Evolutionary conservation across 228 moss, liverwort and hornwort species (phyloP).

Genomic region (Sphagnum magellanicum): DNA sequence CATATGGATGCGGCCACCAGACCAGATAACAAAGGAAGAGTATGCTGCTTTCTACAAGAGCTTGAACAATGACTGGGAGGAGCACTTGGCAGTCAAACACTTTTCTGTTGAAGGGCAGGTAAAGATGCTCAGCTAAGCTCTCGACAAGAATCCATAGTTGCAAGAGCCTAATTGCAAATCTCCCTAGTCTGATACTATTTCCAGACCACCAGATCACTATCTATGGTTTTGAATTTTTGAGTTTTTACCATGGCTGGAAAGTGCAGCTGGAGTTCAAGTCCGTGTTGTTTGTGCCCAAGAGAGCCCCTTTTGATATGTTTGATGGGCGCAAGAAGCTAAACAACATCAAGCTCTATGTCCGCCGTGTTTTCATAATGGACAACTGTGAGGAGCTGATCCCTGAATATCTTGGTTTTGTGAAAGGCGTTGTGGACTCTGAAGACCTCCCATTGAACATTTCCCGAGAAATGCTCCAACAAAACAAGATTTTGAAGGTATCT

Average conservation of each 20-base stretch:
- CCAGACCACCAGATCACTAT: background rate
- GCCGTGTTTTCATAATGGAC: slow-evolving; percentile 61
- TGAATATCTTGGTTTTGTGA: slow-evolving; percentile 47
- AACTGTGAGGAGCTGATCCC: slow-evolving; percentile 55
- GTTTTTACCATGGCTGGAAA: background rate
- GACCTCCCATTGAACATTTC: slow-evolving; percentile 53
- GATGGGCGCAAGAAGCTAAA: slow-evolving; percentile 74
- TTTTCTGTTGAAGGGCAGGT: slow-evolving; percentile 80
- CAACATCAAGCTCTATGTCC: slow-evolving; percentile 73
- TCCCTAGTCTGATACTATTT: too few species aligned
- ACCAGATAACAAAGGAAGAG: slow-evolving; percentile 34
- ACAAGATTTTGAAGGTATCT: slow-evolving; percentile 49
- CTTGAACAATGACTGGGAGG: slow-evolving; percentile 53
- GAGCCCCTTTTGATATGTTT: slow-evolving; percentile 72
- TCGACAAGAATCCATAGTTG: too few species aligned
- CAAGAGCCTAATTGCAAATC: too few species aligned
- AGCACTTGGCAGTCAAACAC: slow-evolving; percentile 65
- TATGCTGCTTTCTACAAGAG: slow-evolving; percentile 50
- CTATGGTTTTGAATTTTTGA: background rate
- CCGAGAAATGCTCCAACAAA: slow-evolving; percentile 51
- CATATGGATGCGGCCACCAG: slow-evolving; percentile 48
- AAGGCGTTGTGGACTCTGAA: slow-evolving; percentile 55
- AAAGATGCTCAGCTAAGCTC: background rate
- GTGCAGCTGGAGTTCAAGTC: slow-evolving; percentile 74
- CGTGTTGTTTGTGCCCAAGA: slow-evolving; percentile 61